Conservation (phyloP, 1,284 basidiomycete genomes). For the Volvariella surrecta region DNA sequence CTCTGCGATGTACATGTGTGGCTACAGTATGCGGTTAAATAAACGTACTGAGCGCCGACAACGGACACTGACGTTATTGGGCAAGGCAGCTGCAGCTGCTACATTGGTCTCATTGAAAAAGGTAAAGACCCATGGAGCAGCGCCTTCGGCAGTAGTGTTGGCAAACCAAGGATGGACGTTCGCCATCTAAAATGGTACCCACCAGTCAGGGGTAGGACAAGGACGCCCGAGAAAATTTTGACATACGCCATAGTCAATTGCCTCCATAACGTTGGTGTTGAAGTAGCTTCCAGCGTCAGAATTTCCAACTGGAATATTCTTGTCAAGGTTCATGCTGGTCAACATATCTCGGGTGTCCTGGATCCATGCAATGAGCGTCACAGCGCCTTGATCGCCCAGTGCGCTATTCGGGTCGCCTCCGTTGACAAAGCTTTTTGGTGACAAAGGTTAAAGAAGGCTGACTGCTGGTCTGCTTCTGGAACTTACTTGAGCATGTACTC, state of each 20-base stretch:
- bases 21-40: constrained; percentile 24
- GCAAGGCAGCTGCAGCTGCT: constrained; percentile 31
- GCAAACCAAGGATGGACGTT: constrained; percentile 90
- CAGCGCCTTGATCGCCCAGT: constrained; percentile 43
- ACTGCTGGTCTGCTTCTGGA: too few relatives aligned
- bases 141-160: constrained; percentile 57
- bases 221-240: constrained; percentile 1
- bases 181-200: constrained; percentile 34
- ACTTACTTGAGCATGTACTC: constrained; percentile 77
- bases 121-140: constrained; percentile 46
- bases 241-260: constrained; percentile 70
- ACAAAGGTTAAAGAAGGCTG: constrained; percentile 1
- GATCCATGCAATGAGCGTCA: constrained; percentile 56
- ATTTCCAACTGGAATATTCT: constrained; percentile 72
- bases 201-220: background rate
- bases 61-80: constrained; percentile 36
- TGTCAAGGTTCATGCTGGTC: constrained; percentile 38
- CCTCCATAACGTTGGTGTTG: constrained; percentile 59
- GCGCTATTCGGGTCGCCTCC: constrained; percentile 39
- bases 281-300: constrained; percentile 88
- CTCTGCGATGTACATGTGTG: constrained; percentile 81
- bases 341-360: constrained; percentile 54
- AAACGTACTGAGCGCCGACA: background rate
- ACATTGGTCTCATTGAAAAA: constrained; percentile 51
- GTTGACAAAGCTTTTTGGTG: constrained; percentile 40